Conservation (phyloP, 1,284 basidiomycete species). For the Tilletia indica region DNA sequence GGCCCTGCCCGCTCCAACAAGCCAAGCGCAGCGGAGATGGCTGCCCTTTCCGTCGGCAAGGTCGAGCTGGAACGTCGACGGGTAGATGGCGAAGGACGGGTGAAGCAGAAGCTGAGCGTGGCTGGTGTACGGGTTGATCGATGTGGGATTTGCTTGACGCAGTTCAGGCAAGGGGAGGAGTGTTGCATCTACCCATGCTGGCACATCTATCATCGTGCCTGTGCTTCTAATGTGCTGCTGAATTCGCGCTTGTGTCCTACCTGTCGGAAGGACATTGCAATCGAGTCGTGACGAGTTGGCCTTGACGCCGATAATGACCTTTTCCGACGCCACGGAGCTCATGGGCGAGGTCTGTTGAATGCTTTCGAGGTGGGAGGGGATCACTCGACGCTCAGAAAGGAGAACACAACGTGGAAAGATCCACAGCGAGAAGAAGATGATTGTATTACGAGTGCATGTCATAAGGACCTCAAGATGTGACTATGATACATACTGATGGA, state of each 20-base stretch:
- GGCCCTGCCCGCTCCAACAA: slow-evolving; percentile 61
- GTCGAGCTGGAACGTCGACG: slow-evolving; percentile 70
- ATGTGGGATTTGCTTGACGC: slow-evolving; percentile 75
- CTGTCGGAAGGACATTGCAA: slow-evolving; percentile 29
- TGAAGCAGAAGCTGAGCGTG: slow-evolving; percentile 73
- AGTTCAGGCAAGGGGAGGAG: slow-evolving; percentile 68
- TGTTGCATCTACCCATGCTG: slow-evolving; percentile 68
- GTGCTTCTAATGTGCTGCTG: slow-evolving; percentile 30
- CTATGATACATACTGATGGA: too few species aligned
- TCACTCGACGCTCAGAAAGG: too few species aligned
- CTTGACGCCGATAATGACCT: neutral
- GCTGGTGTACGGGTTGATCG: slow-evolving; percentile 72
- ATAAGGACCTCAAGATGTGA: too few species aligned
- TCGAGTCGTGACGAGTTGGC: neutral
- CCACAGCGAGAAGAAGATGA: too few species aligned
- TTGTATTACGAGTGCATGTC: too few species aligned
- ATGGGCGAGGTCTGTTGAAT: too few species aligned
- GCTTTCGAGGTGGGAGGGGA: too few species aligned
- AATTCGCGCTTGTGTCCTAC: slow-evolving; percentile 31
- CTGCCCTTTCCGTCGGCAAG: slow-evolving; percentile 62
- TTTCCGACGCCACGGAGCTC: neutral
- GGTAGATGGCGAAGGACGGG: slow-evolving; percentile 68
- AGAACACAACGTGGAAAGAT: too few species aligned
- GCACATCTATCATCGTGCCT: slow-evolving; percentile 60
- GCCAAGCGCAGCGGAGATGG: slow-evolving; percentile 52